Conservation (phyloP, 1,139 yeast species). For the Petasospora rhodanensis region DNA sequence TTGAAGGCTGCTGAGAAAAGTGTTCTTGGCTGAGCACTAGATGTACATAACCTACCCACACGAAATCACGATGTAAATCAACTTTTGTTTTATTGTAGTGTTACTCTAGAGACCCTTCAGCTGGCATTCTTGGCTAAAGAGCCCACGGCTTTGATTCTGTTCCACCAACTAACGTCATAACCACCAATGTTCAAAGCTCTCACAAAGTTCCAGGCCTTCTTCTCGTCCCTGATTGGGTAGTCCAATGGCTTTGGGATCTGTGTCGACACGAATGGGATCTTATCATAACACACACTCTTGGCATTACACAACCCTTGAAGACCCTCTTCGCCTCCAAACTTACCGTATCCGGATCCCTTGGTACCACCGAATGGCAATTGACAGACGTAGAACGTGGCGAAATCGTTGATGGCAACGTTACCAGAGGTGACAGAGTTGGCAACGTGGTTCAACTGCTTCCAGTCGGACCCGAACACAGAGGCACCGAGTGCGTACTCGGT, state of each 20-base stretch:
- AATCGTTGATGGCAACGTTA: constrained; percentile 93
- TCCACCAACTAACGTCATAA: constrained; percentile 71
- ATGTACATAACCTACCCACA: too few relatives aligned
- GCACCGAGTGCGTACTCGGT: constrained; percentile 89
- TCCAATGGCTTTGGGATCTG: constrained; percentile 84
- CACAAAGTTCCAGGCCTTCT: constrained; percentile 85
- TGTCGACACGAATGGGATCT: constrained; percentile 71
- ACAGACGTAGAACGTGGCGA: constrained; percentile 92
- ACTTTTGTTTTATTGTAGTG: too few relatives aligned
- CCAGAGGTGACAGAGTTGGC: constrained; percentile 71
- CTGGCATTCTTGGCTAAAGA: constrained; percentile 39
- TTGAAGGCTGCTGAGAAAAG: constrained; percentile 59
- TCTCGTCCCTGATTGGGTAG: constrained; percentile 80
- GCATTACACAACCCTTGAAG: constrained; percentile 81
- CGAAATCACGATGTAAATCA: too few relatives aligned
- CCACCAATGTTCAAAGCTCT: constrained; percentile 82
- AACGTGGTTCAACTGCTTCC: constrained; percentile 52
- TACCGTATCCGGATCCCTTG: constrained; percentile 91
- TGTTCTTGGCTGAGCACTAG: constrained; percentile 24
- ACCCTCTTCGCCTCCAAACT: constrained; percentile 97
- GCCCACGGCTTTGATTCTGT: constrained; percentile 49
- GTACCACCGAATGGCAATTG: constrained; percentile 96
- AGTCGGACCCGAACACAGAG: constrained; percentile 73
- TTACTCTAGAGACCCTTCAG: too few relatives aligned
- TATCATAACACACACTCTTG: constrained; percentile 83